Conservation (phyloP, 2,329 filamentous ascomycete genomes). For the Ramularia endophylla region DNA sequence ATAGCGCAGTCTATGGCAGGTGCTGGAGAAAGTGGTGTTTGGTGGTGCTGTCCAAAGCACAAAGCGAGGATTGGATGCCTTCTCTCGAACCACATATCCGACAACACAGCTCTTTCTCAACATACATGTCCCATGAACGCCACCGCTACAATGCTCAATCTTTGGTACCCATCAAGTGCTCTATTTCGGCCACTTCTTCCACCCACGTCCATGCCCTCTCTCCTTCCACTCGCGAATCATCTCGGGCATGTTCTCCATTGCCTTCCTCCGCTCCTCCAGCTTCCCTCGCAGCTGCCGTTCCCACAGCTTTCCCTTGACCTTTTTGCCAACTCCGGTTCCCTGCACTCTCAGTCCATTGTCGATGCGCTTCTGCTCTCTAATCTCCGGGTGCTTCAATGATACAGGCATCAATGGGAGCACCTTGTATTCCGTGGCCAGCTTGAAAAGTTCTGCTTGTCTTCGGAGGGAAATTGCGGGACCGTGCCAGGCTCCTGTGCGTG, state of each 20-base stretch:
- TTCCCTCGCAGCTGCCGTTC: constrained; percentile 77
- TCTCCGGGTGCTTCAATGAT: constrained; percentile 42
- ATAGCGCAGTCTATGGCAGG: too few species aligned
- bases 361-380: constrained; percentile 63
- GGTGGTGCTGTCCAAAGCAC: too few species aligned
- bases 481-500: constrained; percentile 74
- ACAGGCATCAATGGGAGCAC: constrained; percentile 31
- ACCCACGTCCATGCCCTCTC: constrained; percentile 71
- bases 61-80: too few species aligned
- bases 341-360: constrained; percentile 79
- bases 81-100: too few species aligned
- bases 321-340: constrained; percentile 80
- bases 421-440: constrained; percentile 62
- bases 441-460: constrained; percentile 84
- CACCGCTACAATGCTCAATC: too few species aligned
- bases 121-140: too few species aligned
- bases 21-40: too few species aligned
- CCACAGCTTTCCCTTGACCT: constrained; percentile 91
- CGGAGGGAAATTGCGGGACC: constrained; percentile 77
- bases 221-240: constrained; percentile 91
- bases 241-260: constrained; percentile 91
- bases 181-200: constrained; percentile 64
- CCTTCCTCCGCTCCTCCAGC: constrained; percentile 83
- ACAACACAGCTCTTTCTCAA: too few species aligned
- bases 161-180: background rate